Base-by-base conservation (phyloP, 2,329 filamentous ascomycete species). In the Drechmeria coniospora region DNA sequence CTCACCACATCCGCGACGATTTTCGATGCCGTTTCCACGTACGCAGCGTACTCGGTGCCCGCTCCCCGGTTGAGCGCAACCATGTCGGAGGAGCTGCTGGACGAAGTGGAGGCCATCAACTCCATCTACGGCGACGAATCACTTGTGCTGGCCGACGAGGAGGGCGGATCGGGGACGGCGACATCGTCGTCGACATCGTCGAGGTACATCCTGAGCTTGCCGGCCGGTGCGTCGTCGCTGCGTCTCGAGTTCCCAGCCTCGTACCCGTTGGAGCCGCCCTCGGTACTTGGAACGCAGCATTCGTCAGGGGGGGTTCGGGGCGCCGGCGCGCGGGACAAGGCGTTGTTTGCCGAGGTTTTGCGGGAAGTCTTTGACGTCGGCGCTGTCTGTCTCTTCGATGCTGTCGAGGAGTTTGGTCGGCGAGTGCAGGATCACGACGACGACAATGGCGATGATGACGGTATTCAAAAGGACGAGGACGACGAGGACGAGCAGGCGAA, bases 361-460 rank as follows among this genome's bases (percentile, higher is more conserved):
- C 61, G 59, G 1, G 58, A 62, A n/a, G 65, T 80, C 4, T 93
- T 76, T 49, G 63, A 67, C 28, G 67, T 73, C 0, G 84, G 83
- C 0, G 66, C 72, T 28, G 83, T 92, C 14, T 94, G 86, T 44
- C 58, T 98, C 3, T 98, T 86, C 43, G 87, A 94, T 47, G 66
- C 92, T n/a, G 65, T 94, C 21, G 86, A 93, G 43, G 77, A 80
- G 44, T 57, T 79, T 37, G 63, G 57, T 31, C 58, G 63, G 28
- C 42, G 58, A 13, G 49, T 50, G 3, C 53, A 56, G 30, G 50
- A 54, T 25, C 34, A 31, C 9, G 24, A 25, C 5, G 36, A 25
- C 15, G 45, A 44, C 15, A 40, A 39, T 5, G 39, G 33, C 7
- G 27, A 38, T 25, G 21, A 26, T 11, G 23, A 12, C 3, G 27